Percentiles rank a stretch among this genome's conserved stretches.
Evolutionary conservation across 208 protist genomes (phyloP).

Genomic region (Leishmania major): DNA sequence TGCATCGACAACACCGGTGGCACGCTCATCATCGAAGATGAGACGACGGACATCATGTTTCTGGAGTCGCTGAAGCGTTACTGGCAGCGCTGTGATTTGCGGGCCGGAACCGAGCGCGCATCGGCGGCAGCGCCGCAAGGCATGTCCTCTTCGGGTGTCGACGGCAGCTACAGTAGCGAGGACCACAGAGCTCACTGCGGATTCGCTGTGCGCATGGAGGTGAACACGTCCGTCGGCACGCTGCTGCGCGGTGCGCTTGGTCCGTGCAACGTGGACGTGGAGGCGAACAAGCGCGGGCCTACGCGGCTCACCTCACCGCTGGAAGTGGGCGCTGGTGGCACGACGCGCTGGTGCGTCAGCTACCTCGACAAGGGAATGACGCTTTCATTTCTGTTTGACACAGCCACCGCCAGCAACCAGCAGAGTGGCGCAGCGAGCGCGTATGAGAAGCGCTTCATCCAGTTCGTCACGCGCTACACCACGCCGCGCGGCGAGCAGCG

Average conservation of each 20-base stretch:
- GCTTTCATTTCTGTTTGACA: constrained; percentile 81
- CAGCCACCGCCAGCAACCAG: constrained; percentile 50
- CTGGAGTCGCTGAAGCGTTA: constrained; percentile 74
- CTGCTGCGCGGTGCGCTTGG: constrained; percentile 74
- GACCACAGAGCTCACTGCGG: constrained; percentile 45
- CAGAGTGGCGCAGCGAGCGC: constrained; percentile 4
- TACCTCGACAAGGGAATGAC: constrained; percentile 62
- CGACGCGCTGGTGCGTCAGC: constrained; percentile 70
- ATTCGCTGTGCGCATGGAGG: constrained; percentile 70
- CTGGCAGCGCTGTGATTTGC: constrained; percentile 73
- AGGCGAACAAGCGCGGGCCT: constrained; percentile 42
- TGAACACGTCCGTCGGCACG: constrained; percentile 77
- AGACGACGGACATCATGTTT: constrained; percentile 91
- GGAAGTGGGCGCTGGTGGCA: constrained; percentile 61
- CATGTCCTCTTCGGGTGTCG: background rate
- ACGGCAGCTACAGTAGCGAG: constrained; percentile 2
- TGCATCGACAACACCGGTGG: constrained; percentile 93
- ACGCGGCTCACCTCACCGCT: constrained; percentile 47
- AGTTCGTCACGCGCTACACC: constrained; percentile 96
- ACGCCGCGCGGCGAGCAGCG: constrained; percentile 74
- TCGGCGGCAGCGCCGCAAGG: background rate
- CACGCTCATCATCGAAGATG: constrained; percentile 95
- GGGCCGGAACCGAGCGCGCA: constrained; percentile 7
- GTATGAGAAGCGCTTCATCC: constrained; percentile 75
- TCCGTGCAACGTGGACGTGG: constrained; percentile 61